These are phyloP conservation scores for Eucalyptus camaldulensis DNA, from an alignment of 345 rosid genomes.

Conservation along the genomic window DNA sequence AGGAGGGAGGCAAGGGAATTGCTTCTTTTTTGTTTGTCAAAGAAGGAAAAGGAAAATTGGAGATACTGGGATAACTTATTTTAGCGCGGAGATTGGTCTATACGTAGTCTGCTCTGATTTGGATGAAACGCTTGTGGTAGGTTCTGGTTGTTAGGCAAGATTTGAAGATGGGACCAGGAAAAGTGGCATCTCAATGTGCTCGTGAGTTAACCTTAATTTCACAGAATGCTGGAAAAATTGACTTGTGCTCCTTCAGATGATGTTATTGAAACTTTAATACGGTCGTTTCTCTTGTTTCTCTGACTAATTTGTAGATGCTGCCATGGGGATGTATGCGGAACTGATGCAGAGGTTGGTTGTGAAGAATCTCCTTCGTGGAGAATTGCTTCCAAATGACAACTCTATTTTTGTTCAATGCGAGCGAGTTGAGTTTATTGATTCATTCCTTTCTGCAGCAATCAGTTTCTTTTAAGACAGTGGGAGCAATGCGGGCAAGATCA, in stretches of 20 bases:
- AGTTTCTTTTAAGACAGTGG: conserved; percentile 60
- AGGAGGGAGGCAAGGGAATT: background rate
- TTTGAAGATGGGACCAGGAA: conserved; percentile 80
- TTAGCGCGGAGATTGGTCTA: background rate
- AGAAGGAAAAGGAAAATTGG: background rate
- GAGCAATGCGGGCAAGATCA: conserved; percentile 79
- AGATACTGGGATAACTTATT: background rate
- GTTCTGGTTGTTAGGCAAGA: conserved; percentile 88
- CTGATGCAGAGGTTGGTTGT: conserved; percentile 50
- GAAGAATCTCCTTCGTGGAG: background rate
- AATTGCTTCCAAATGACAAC: background rate
- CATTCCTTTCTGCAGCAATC: conserved; percentile 31
- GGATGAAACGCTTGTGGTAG: conserved; percentile 3
- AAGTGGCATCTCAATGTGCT: conserved; percentile 85
- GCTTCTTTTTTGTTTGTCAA: background rate
- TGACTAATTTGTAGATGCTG: conserved; percentile 45
- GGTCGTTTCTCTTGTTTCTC: background rate
- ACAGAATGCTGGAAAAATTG: background rate
- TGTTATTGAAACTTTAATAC: background rate
- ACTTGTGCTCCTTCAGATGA: background rate
- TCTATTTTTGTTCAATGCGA: background rate
- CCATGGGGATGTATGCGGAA: conserved; percentile 78
- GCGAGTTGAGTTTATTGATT: background rate
- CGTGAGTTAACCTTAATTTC: conserved; percentile 27
- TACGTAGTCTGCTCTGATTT: background rate